These are phyloP conservation scores for Lactarius akahatsu DNA, from an alignment of 768 basidiomycete genomes.

Conservation along the genomic window DNA sequence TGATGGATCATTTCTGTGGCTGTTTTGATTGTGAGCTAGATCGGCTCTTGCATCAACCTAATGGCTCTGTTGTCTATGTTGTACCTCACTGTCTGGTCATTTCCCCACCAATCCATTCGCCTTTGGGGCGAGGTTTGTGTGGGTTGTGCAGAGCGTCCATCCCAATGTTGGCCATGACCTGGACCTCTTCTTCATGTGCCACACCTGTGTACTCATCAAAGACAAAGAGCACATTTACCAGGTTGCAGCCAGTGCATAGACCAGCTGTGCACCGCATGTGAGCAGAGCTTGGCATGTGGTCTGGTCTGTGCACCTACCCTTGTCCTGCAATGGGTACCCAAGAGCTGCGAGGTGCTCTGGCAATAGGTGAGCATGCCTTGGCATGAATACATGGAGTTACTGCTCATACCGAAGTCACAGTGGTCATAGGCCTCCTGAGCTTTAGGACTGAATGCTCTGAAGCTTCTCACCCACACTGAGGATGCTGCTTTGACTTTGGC, in stretches of 20 bases:
- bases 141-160: conserved; percentile 32
- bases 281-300: background rate
- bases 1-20: conserved; percentile 29
- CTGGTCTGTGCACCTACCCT: conserved; percentile 15
- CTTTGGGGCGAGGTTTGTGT: conserved; percentile 28
- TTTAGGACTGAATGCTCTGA: conserved; percentile 29
- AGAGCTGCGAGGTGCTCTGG: conserved; percentile 31
- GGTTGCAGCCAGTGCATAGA: too few relatives aligned
- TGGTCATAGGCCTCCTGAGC: conserved; percentile 30
- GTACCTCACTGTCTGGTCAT: conserved; percentile 30
- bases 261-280: conserved; percentile 14
- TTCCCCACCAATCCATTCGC: conserved; percentile 30
- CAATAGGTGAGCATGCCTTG: background rate
- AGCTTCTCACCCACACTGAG: conserved; percentile 29
- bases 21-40: conserved; percentile 29
- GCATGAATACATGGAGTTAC: background rate
- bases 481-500: conserved; percentile 30
- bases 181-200: conserved; percentile 25
- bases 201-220: conserved; percentile 32
- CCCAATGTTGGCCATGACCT: conserved; percentile 29
- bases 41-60: conserved; percentile 1
- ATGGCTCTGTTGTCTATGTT: background rate
- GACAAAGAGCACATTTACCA: conserved; percentile 34
- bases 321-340: conserved; percentile 30
- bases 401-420: conserved; percentile 32